Conservation (phyloP, 2,329 filamentous ascomycete species). For the Aspergillus thermomutatus region DNA sequence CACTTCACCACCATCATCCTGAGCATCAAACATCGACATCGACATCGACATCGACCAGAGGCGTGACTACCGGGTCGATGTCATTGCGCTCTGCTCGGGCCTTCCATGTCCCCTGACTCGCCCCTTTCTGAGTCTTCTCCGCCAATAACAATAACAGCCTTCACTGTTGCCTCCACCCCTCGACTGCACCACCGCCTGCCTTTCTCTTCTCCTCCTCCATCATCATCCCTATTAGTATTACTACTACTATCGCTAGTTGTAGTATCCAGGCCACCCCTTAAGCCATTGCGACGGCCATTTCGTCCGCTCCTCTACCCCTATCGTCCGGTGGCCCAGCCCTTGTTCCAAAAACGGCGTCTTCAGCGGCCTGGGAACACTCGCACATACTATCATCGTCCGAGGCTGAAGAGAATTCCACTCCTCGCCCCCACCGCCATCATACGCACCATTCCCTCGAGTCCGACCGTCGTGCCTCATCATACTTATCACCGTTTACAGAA, state of each 20-base stretch:
- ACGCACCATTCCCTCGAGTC: constrained; percentile 13
- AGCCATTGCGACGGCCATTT: constrained; percentile 9
- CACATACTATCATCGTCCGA: constrained; percentile 36
- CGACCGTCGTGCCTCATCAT: constrained; percentile 8
- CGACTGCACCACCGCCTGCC: constrained; percentile 5
- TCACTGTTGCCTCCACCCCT: background rate
- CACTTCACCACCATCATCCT: no score
- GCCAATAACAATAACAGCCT: constrained; percentile 19
- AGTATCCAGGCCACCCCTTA: background rate
- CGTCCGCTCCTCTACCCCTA: constrained; percentile 4
- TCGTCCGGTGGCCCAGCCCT: constrained; percentile 7
- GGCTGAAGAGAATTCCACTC: constrained; percentile 29
- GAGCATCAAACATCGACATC: background rate
- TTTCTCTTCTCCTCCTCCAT: constrained; percentile 2
- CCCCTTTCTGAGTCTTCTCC: constrained; percentile 21
- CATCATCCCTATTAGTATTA: constrained; percentile 1
- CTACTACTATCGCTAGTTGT: background rate
- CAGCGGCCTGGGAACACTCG: constrained; percentile 14
- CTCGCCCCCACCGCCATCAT: constrained; percentile 10
- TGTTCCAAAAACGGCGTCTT: constrained; percentile 27
- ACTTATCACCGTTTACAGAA: constrained; percentile 4
- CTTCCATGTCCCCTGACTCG: constrained; percentile 14
- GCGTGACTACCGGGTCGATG: background rate
- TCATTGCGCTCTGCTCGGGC: constrained; percentile 11
- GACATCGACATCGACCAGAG: background rate